phyloP scores from a whole-genome alignment of 345 rosid genomes.

The sweet orange (Citrus sinensis) region DVS_A1.0 CM039167.1:14702501-14703000 shows the following conservation, averaged over 20 bases:
- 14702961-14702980: no score
- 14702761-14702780: not conserved
- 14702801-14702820: not conserved
- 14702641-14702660: not conserved
- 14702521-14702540: not conserved
- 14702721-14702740: not conserved
- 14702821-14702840: not conserved
- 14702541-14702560: slow-evolving; percentile 2
- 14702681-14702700: no score
- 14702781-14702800: no score
- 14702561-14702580: no score
- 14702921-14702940: no score
- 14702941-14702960: no score
- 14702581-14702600: slow-evolving; percentile 2
- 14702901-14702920: no score
- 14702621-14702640: not conserved
- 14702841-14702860: not conserved
- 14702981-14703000: no score
- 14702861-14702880: slow-evolving; percentile 16
- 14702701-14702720: no score
- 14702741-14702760: not conserved
- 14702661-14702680: slow-evolving; percentile 12
- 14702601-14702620: not conserved
- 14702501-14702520: no score
- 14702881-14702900: not conserved